phyloP scores from a whole-genome alignment of 768 basidiomycete species.

The Chalciporus chontae region DNA sequence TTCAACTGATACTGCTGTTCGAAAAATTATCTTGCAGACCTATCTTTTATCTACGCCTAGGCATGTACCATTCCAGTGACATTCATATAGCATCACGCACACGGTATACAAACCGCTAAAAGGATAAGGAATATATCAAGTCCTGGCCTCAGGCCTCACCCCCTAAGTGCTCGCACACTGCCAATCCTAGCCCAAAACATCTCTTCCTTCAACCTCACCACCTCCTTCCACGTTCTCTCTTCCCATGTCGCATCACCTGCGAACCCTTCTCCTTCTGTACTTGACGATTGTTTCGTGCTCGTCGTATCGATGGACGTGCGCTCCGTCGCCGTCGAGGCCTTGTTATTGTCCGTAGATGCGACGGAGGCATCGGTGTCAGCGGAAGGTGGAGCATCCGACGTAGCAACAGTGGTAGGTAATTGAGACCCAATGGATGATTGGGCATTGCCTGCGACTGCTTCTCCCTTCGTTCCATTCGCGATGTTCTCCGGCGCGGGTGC shows the following conservation, averaged over 20 bases:
- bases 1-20: too few species aligned
- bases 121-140: too few species aligned
- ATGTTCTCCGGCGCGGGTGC: background rate
- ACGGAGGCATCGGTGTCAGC: background rate
- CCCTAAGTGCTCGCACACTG: constrained; percentile 29
- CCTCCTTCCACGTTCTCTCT: constrained; percentile 80
- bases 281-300: constrained; percentile 24
- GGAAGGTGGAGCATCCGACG: background rate
- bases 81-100: too few species aligned
- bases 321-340: background rate
- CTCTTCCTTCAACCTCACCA: constrained; percentile 68
- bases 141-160: background rate
- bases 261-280: constrained; percentile 38
- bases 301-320: constrained; percentile 19
- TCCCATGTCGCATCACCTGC: constrained; percentile 77
- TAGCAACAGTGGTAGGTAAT: background rate
- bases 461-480: background rate
- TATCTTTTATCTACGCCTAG: too few species aligned
- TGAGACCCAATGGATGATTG: background rate
- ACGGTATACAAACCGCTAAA: background rate
- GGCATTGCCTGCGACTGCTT: background rate
- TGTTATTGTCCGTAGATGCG: background rate
- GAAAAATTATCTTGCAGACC: too few species aligned
- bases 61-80: too few species aligned
- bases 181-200: constrained; percentile 88